Percentiles rank a stretch among this genome's conserved stretches.
These are phyloP conservation scores for Epichloe uncinata DNA, from an alignment of 2,329 filamentous ascomycete species.

Conservation along the genomic window DNA sequence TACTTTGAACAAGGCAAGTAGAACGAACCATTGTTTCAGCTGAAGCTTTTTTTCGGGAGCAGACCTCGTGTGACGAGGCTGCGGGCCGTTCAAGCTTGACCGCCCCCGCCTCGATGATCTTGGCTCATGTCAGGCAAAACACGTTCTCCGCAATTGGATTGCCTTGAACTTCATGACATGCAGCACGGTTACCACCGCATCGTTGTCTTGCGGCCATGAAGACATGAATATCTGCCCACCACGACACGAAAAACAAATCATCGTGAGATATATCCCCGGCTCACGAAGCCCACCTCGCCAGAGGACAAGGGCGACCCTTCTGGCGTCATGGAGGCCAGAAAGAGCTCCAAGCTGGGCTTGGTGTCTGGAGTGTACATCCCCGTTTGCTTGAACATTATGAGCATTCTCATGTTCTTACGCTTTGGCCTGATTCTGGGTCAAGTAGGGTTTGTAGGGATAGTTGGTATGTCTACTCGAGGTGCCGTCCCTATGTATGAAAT, in stretches of 20 bases:
- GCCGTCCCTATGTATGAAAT: background rate
- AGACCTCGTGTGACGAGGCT: too few species aligned
- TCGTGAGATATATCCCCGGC: background rate
- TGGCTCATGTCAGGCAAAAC: background rate
- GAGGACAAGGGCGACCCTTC: constrained; percentile 6
- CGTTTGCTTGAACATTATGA: constrained; percentile 77
- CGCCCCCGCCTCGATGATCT: background rate
- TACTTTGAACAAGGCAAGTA: too few species aligned
- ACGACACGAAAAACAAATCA: background rate
- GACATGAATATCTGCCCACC: background rate
- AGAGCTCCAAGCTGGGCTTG: constrained; percentile 54
- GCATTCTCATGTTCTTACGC: constrained; percentile 83
- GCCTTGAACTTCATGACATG: background rate
- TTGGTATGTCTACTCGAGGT: constrained; percentile 38
- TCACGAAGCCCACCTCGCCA: constrained; percentile 7
- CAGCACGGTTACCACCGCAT: too few species aligned
- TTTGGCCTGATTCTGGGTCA: constrained; percentile 79
- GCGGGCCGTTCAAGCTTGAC: background rate
- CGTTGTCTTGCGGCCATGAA: background rate
- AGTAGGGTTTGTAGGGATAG: constrained; percentile 63
- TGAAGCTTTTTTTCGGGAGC: too few species aligned
- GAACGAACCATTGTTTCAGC: too few species aligned
- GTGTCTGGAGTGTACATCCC: constrained; percentile 76
- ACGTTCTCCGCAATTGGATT: background rate
- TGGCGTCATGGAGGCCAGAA: constrained; percentile 22